Percentiles rank a stretch among this genome's conserved stretches.
Evolutionary conservation across 768 basidiomycete species (phyloP).

Genomic region (Naganishia antarctica): DNA sequence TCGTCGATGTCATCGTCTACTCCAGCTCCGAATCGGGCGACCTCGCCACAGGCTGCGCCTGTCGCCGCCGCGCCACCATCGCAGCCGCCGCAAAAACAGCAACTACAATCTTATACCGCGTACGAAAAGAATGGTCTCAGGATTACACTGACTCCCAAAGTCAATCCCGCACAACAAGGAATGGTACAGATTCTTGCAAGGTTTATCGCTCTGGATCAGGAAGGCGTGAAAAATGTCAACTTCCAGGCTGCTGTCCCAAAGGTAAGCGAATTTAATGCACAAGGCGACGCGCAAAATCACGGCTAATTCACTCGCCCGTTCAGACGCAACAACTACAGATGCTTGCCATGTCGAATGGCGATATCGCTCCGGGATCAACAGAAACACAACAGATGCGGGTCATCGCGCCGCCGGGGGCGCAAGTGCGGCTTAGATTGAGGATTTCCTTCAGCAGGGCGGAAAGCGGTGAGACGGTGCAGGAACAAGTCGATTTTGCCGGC

Average conservation of each 20-base stretch:
- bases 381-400: constrained; percentile 97
- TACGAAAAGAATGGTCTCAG: constrained; percentile 88
- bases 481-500: constrained; percentile 89
- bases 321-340: constrained; percentile 96
- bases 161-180: constrained; percentile 72
- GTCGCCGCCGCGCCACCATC: constrained; percentile 1
- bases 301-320: not conserved
- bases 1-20: constrained; percentile 35
- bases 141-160: constrained; percentile 84
- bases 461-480: constrained; percentile 65
- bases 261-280: constrained; percentile 51
- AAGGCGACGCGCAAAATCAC: not conserved
- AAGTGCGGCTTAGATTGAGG: constrained; percentile 75
- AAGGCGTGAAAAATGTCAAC: constrained; percentile 60
- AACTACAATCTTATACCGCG: constrained; percentile 69
- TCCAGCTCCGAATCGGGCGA: constrained; percentile 17
- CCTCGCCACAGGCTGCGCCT: not conserved
- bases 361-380: constrained; percentile 66
- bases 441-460: constrained; percentile 64
- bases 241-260: constrained; percentile 98
- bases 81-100: constrained; percentile 42
- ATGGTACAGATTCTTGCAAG: constrained; percentile 83
- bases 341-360: constrained; percentile 89
- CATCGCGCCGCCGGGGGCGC: constrained; percentile 74
- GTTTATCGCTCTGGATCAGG: constrained; percentile 66